Percentiles rank a stretch among this genome's conserved stretches.
phyloP scores from a whole-genome alignment of 768 basidiomycete species.

The Mycena maculata region DNA sequence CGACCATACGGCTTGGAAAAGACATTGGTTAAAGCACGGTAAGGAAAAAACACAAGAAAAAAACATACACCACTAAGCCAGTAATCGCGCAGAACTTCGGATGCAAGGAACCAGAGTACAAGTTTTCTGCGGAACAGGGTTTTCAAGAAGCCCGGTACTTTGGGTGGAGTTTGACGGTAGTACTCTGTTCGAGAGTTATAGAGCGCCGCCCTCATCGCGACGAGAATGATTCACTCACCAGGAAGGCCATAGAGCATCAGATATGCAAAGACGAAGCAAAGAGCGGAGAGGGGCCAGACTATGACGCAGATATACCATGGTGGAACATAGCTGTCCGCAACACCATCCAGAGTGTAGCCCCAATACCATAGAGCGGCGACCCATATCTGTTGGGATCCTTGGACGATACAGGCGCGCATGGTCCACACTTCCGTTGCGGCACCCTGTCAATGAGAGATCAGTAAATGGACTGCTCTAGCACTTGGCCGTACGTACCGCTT shows the following conservation, averaged over 20 bases:
- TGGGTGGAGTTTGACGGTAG: slow-evolving; percentile 92
- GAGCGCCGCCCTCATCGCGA: neutral
- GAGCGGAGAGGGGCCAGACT: slow-evolving; percentile 82
- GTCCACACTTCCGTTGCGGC: slow-evolving; percentile 97
- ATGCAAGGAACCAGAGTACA: slow-evolving; percentile 94
- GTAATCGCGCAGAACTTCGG: slow-evolving; percentile 92
- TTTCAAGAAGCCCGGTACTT: slow-evolving; percentile 91
- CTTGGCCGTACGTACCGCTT: slow-evolving; percentile 70
- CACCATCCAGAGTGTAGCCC: slow-evolving; percentile 82
- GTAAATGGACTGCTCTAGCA: neutral
- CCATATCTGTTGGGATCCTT: slow-evolving; percentile 97
- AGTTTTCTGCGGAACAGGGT: slow-evolving; percentile 92
- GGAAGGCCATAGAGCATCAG: slow-evolving; percentile 89
- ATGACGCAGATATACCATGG: slow-evolving; percentile 90
- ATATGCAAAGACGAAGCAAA: slow-evolving; percentile 83
- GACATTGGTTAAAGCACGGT: slow-evolving; percentile 28
- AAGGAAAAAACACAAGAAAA: neutral
- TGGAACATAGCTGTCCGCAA: slow-evolving; percentile 60
- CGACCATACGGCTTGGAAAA: slow-evolving; percentile 85
- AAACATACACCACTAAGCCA: slow-evolving; percentile 86
- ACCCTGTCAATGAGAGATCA: slow-evolving; percentile 60
- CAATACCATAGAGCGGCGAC: slow-evolving; percentile 96
- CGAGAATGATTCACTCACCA: slow-evolving; percentile 56
- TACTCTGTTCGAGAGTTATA: slow-evolving; percentile 67
- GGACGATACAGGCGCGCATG: slow-evolving; percentile 89